phyloP scores from a whole-genome alignment of 2,329 filamentous ascomycete genomes.

The Mycosphaerelloides madeirae region DNA sequence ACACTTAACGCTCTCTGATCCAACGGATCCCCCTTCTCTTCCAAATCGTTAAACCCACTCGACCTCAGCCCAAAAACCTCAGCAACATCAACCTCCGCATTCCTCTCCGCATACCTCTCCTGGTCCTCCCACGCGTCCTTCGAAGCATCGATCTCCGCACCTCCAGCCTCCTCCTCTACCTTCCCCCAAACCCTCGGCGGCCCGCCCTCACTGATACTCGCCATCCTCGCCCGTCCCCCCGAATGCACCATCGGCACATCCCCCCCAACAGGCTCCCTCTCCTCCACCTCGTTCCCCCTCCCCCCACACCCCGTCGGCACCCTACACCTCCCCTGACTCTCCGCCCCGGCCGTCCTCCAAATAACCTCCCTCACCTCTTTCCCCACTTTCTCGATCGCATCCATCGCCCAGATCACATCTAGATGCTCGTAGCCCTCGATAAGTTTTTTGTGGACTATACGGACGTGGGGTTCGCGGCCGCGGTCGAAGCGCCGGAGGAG shows the following conservation, averaged over 20 bases:
- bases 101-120: conserved; percentile 3
- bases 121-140: conserved; percentile 5
- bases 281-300: conserved; percentile 15
- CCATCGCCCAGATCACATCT: conserved; percentile 93
- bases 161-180: background rate
- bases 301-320: conserved; percentile 60
- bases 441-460: conserved; percentile 74
- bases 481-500: conserved; percentile 69
- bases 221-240: conserved; percentile 26
- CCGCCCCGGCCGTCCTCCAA: conserved; percentile 65
- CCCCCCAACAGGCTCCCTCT: background rate
- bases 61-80: conserved; percentile 8
- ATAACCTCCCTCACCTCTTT: conserved; percentile 73
- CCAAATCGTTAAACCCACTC: conserved; percentile 25
- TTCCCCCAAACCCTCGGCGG: conserved; percentile 1
- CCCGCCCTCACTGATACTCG: conserved; percentile 24
- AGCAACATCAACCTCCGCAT: conserved; percentile 1
- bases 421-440: conserved; percentile 89
- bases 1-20: conserved; percentile 5
- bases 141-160: conserved; percentile 9
- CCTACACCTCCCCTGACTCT: conserved; percentile 56
- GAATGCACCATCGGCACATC: conserved; percentile 28
- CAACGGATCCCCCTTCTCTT: conserved; percentile 30
- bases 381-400: conserved; percentile 77
- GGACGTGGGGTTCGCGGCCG: conserved; percentile 74